phyloP scores from a whole-genome alignment of 1,284 basidiomycete species.

The Ceratobasidium papillatum region DNA sequence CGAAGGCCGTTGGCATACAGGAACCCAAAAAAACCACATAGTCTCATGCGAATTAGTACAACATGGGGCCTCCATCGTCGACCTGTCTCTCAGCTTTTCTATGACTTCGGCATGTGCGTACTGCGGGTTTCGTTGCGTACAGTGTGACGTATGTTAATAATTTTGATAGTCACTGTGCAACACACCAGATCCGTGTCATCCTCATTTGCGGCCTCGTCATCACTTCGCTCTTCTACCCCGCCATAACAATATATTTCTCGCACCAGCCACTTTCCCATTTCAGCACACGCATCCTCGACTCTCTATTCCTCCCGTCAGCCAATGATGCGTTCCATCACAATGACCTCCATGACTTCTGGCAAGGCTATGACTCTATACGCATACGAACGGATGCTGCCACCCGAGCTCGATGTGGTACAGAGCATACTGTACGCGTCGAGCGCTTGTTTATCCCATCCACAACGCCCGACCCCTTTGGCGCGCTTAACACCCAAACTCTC shows the following conservation, averaged over 20 bases:
- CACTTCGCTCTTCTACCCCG: slow-evolving; percentile 93
- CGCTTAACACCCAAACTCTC: slow-evolving; percentile 68
- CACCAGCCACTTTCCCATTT: slow-evolving; percentile 68
- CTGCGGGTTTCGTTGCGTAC: not conserved
- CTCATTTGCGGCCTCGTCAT: slow-evolving; percentile 94
- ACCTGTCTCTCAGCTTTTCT: slow-evolving; percentile 35
- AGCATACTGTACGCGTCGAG: slow-evolving; percentile 79
- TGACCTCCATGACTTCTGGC: slow-evolving; percentile 76
- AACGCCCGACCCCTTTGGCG: slow-evolving; percentile 61
- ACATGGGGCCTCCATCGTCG: slow-evolving; percentile 26
- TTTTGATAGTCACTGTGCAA: slow-evolving; percentile 75
- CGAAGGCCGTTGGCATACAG: no score
- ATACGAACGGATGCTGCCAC: slow-evolving; percentile 74
- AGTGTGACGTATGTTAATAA: not conserved
- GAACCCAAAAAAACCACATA: not conserved
- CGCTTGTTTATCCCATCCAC: slow-evolving; percentile 73
- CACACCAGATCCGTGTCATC: slow-evolving; percentile 92
- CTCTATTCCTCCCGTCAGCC: slow-evolving; percentile 55
- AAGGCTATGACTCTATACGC: slow-evolving; percentile 65
- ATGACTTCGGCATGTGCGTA: slow-evolving; percentile 40
- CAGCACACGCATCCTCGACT: slow-evolving; percentile 66
- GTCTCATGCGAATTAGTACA: slow-evolving; percentile 25
- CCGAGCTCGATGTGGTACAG: slow-evolving; percentile 73
- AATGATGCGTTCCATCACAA: slow-evolving; percentile 45
- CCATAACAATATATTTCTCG: slow-evolving; percentile 83